phyloP scores from a whole-genome alignment of 78 protist species.

The Thecamonas trahens region DNA sequence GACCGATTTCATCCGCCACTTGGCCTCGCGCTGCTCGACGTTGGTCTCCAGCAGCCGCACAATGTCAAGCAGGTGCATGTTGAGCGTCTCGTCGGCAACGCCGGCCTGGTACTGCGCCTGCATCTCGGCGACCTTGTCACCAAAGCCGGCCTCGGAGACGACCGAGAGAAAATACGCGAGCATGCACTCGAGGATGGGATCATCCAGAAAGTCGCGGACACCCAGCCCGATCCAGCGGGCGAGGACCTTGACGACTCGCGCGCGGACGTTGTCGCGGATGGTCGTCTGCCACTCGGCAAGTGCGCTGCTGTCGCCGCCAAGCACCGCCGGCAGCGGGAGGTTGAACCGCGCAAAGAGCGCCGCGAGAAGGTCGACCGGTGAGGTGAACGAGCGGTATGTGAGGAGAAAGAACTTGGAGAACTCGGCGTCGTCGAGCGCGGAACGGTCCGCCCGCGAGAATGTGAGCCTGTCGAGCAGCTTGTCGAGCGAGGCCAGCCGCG shows the following conservation, averaged over 20 bases:
- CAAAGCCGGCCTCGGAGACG: too few relatives aligned
- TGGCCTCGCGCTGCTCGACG: too few relatives aligned
- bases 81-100: neutral
- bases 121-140: neutral
- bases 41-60: too few relatives aligned
- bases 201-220: neutral
- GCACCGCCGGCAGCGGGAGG: neutral
- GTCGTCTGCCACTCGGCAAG: neutral
- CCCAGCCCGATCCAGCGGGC: neutral
- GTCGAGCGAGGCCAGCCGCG: too few relatives aligned
- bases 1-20: too few relatives aligned
- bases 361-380: neutral
- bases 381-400: slow-evolving; percentile 6
- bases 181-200: neutral
- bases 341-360: neutral
- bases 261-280: neutral
- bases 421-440: neutral
- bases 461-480: too few relatives aligned
- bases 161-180: neutral
- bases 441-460: too few relatives aligned
- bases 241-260: neutral
- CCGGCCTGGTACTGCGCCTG: neutral
- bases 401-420: neutral
- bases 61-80: too few relatives aligned
- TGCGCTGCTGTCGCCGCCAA: neutral